Base-by-base conservation (phyloP, 106 monocot genomes). In the Agapanthus africanus region DNA sequence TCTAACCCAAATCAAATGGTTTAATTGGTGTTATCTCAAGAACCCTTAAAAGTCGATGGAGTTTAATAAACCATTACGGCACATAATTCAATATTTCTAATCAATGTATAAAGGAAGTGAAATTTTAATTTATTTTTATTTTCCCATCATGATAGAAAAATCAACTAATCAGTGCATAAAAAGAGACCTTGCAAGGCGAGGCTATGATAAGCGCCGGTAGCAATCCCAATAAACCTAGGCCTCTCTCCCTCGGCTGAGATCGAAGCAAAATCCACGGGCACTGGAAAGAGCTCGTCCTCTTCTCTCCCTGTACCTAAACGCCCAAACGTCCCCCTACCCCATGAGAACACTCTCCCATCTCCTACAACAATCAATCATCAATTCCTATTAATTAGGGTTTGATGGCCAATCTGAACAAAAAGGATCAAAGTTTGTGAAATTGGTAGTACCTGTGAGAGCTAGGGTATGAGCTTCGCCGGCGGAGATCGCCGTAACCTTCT, bases 381-480 rank as follows among this genome's bases (percentile, higher is more conserved):
- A 16, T 41, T 70, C n/a, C n/a, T n/a, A n/a, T n/a, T n/a, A n/a
- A n/a, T n/a, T n/a, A n/a, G n/a, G n/a, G n/a, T n/a, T n/a, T n/a
- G n/a, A n/a, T n/a, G n/a, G n/a, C n/a, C n/a, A n/a, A n/a, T n/a
- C n/a, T n/a, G n/a, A n/a, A n/a, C n/a, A n/a, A n/a, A n/a, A 47
- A 47, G 46, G 19, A 47, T 13, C 46, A 47, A 5, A 47, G 46
- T n/a, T n/a, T n/a, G n/a, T n/a, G n/a, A n/a, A n/a, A n/a, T n/a
- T n/a, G n/a, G 19, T 11, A 11, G 9, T 46, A 92, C 91, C 91
- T 18, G 82, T 77, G 61, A 92, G 85, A 60, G 82, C 91, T 25
- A 92, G 82, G 0, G 85, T 92, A 54, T 92, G 91, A 47, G 85
- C 84, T 83, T 92, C 91, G 7, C 91, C 91, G 63, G 84, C 88